These are phyloP conservation scores for maize (Zea mays) DNA, from an alignment of 176 grass and related monocot species.

Conservation along the genomic window Zm-B73-REFERENCE-NAM-5.0 NC_050097.1:11061001-11061500, in stretches of 20 bases:
- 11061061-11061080: conserved; percentile 96
- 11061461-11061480: conserved; percentile 64
- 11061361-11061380: conserved; percentile 47
- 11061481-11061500: neutral
- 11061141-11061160: neutral
- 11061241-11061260: conserved; percentile 53
- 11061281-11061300: neutral
- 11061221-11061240: conserved; percentile 52
- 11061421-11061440: neutral
- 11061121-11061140: neutral
- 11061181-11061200: conserved; percentile 6
- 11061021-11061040: conserved; percentile 55
- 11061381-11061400: conserved; percentile 37
- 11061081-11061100: conserved; percentile 52
- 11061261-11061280: neutral
- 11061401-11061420: neutral
- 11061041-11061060: conserved; percentile 85
- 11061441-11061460: neutral
- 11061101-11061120: too few relatives aligned
- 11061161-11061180: neutral
- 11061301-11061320: conserved; percentile 32
- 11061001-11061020: conserved; percentile 67
- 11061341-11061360: conserved; percentile 47
- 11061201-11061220: neutral
- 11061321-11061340: conserved; percentile 58